Conservation (phyloP, 2,329 filamentous ascomycete species). For the Ophiosphaerella korrae region DNA sequence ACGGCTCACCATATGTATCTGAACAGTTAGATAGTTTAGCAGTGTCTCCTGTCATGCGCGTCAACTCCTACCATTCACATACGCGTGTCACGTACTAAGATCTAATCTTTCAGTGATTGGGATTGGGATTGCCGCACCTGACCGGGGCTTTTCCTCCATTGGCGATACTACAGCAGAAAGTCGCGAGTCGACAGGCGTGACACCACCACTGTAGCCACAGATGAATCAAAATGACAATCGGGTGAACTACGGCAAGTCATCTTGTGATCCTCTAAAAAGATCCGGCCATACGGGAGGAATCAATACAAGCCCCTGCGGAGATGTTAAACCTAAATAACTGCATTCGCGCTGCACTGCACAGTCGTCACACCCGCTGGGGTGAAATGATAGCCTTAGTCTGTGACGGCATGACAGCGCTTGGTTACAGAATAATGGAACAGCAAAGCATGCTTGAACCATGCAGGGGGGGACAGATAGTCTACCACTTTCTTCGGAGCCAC, state of each 20-base stretch:
- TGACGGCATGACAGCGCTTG: conserved; percentile 2
- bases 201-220: conserved; percentile 16
- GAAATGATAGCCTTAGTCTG: conserved; percentile 3
- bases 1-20: conserved; percentile 24
- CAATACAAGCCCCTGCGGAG: conserved; percentile 3
- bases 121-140: background rate
- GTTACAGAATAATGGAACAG: conserved; percentile 6
- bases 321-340: conserved; percentile 2
- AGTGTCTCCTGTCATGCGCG: conserved; percentile 14
- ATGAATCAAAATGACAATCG: conserved; percentile 19
- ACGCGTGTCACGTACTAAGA: background rate
- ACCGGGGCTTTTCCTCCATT: background rate
- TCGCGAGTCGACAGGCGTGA: background rate
- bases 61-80: conserved; percentile 4
- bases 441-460: conserved; percentile 13
- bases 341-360: conserved; percentile 13
- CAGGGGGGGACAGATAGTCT: no score
- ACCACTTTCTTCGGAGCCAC: conserved; percentile 28
- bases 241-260: conserved; percentile 20
- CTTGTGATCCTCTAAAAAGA: conserved; percentile 8
- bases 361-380: conserved; percentile 12
- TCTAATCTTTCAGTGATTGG: background rate
- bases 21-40: conserved; percentile 1
- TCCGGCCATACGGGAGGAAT: conserved; percentile 7
- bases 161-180: background rate